Base-by-base conservation (phyloP, 768 basidiomycete genomes). In the Russula foetens region DNA sequence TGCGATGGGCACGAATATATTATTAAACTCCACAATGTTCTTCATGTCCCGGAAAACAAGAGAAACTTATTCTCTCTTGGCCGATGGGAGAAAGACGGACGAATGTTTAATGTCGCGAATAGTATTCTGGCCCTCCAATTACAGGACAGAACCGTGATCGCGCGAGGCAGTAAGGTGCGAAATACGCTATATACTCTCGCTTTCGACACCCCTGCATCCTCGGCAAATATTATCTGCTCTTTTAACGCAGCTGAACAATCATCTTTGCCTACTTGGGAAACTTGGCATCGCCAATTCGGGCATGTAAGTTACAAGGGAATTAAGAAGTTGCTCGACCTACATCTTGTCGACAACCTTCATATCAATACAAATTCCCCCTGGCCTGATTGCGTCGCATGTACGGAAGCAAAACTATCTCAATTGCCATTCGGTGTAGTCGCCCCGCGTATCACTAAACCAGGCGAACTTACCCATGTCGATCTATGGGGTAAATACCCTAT, bases 271-370 rank as follows among this genome's bases (percentile, higher is more conserved):
- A n/a, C n/a, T n/a, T 50, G 49, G 49, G 31, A 50, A 9, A 21
- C 17, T 0, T 50, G 49, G 49, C 49, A 50, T n/a, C 14, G n/a
- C 3, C 5, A n/a, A 0, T 50, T n/a, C 5, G 49, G 49, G 11
- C 49, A 50, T 19, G 5, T 50, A 0, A 50, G 49, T 12, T 50
- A 50, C 11, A 11, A 4, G 1, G 19, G 31, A 0, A 4, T 50
- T 7, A 0, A 21, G 4, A 33, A 50, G 3, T 0, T 50, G 0
- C 3, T 8, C 1, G 7, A n/a, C 1, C 3, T 7, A 0, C 11
- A 33, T 2, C 8, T 33, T 2, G 19, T 33, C 1, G 4, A 33
- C 0, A 31, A 31, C 0, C 19, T 49, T 9, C 1, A 4, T 4
- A 19, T 49, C 0, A 12, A 49, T n/a, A 7, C 1, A 3, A 14